Conservation (phyloP, 345 rosid species). For the Sonneratia alba region DNA sequence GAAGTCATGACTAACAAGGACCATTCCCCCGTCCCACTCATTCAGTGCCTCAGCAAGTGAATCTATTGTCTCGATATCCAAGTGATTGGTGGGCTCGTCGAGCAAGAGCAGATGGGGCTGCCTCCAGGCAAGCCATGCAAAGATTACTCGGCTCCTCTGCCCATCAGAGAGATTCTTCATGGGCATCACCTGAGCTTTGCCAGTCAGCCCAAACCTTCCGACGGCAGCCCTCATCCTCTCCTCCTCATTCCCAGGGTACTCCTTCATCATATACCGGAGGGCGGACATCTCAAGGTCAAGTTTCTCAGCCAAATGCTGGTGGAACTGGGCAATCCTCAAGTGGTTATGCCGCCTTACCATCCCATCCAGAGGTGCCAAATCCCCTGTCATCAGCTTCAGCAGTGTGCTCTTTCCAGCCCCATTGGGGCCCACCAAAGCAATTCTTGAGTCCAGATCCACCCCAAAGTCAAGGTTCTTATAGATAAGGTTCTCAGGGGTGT, state of each 20-base stretch:
- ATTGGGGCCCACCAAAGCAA: slow-evolving; percentile 93
- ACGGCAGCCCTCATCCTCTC: slow-evolving; percentile 93
- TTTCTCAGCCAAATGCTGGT: slow-evolving; percentile 93
- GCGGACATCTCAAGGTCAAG: slow-evolving; percentile 83
- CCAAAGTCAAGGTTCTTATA: slow-evolving; percentile 92
- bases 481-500: slow-evolving; percentile 69
- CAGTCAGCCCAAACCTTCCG: slow-evolving; percentile 82
- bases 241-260: slow-evolving; percentile 90
- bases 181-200: slow-evolving; percentile 96
- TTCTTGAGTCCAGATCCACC: slow-evolving; percentile 88
- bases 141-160: slow-evolving; percentile 88
- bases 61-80: slow-evolving; percentile 96
- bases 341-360: slow-evolving; percentile 98
- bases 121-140: slow-evolving; percentile 92
- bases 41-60: slow-evolving; percentile 53
- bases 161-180: slow-evolving; percentile 98
- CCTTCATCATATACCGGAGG: slow-evolving; percentile 70
- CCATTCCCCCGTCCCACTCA: slow-evolving; percentile 50
- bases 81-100: slow-evolving; percentile 95
- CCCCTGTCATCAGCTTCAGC: slow-evolving; percentile 97
- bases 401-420: slow-evolving; percentile 98
- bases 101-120: slow-evolving; percentile 87
- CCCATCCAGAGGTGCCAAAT: slow-evolving; percentile 71
- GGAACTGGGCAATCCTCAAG: slow-evolving; percentile 84
- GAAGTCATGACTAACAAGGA: slow-evolving; percentile 47